Conservation (phyloP, 306 rosid genomes). For the Lablab purpureus region DNA sequence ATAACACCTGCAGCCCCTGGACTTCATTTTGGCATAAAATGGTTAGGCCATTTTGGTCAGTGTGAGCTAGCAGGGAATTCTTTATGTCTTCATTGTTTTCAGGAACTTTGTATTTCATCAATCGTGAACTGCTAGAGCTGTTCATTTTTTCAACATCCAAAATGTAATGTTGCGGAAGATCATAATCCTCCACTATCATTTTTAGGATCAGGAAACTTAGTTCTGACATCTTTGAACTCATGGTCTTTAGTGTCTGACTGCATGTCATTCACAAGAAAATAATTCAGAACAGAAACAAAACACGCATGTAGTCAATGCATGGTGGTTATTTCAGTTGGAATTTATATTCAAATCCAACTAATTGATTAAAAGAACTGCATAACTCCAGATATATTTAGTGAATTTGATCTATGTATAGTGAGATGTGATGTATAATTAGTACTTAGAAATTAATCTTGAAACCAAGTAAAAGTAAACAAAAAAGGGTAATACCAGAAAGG, state of each 20-base stretch:
- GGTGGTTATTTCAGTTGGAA: not conserved
- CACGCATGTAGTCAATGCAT: not conserved
- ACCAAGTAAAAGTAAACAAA: too few species aligned
- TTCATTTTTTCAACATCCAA: constrained; percentile 41
- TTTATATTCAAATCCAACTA: not conserved
- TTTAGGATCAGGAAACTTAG: constrained; percentile 41
- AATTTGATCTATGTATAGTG: too few species aligned
- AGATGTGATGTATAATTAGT: too few species aligned
- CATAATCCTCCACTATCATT: constrained; percentile 57
- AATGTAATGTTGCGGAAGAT: constrained; percentile 44
- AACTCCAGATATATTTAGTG: too few species aligned
- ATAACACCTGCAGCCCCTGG: constrained; percentile 56
- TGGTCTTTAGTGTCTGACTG: constrained; percentile 50
- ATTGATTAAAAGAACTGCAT: not conserved
- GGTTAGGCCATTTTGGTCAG: constrained; percentile 54
- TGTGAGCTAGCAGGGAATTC: too few species aligned
- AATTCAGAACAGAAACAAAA: not conserved
- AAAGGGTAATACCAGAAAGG: constrained; percentile 47
- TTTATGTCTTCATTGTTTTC: too few species aligned
- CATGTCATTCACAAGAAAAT: not conserved
- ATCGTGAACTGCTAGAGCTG: constrained; percentile 30
- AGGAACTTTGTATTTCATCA: constrained; percentile 57
- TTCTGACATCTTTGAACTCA: constrained; percentile 49
- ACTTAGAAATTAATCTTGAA: too few species aligned
- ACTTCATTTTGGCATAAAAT: constrained; percentile 59